Percentiles rank a stretch among this genome's conserved stretches.
Evolutionary conservation across 352 stramenopile genomes (phyloP).

Genomic region (Globisporangium camurandrum): DNA sequence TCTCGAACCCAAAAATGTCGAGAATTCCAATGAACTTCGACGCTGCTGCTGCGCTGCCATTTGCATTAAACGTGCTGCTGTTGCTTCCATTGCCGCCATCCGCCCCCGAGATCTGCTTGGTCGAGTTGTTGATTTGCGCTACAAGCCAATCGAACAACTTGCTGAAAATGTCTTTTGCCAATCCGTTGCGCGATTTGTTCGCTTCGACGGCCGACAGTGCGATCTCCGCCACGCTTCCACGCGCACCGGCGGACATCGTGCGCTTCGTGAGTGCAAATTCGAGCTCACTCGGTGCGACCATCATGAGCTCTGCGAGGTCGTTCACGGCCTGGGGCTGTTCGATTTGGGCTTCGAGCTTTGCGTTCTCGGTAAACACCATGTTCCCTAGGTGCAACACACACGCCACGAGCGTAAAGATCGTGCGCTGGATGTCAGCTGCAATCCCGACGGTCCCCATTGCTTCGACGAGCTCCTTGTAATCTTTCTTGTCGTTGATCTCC

Average conservation of each 20-base stretch:
- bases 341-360: constrained; percentile 75
- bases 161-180: constrained; percentile 94
- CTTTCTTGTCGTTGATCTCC: constrained; percentile 93
- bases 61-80: too few relatives aligned
- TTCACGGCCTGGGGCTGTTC: constrained; percentile 54
- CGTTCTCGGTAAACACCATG: constrained; percentile 88
- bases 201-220: constrained; percentile 74
- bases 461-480: constrained; percentile 90
- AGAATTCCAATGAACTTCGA: constrained; percentile 92
- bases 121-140: constrained; percentile 88
- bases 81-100: constrained; percentile 12
- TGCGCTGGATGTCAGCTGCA: constrained; percentile 82
- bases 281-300: constrained; percentile 75
- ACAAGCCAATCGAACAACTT: constrained; percentile 98
- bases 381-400: constrained; percentile 97
- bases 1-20: constrained; percentile 98
- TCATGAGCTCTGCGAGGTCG: constrained; percentile 76
- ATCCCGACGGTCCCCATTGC: constrained; percentile 92
- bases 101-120: constrained; percentile 47
- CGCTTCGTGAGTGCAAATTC: constrained; percentile 87
- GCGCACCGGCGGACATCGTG: constrained; percentile 81
- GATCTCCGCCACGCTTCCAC: constrained; percentile 83
- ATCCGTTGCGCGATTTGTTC: constrained; percentile 88
- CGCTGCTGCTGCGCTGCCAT: too few relatives aligned
- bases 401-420: constrained; percentile 94